A percentile compares a stretch with the other conserved stretches of the same genome.
Conservation (phyloP, 2,329 filamentous ascomycete genomes). For the Emmonsiellopsis sp. region DNA sequence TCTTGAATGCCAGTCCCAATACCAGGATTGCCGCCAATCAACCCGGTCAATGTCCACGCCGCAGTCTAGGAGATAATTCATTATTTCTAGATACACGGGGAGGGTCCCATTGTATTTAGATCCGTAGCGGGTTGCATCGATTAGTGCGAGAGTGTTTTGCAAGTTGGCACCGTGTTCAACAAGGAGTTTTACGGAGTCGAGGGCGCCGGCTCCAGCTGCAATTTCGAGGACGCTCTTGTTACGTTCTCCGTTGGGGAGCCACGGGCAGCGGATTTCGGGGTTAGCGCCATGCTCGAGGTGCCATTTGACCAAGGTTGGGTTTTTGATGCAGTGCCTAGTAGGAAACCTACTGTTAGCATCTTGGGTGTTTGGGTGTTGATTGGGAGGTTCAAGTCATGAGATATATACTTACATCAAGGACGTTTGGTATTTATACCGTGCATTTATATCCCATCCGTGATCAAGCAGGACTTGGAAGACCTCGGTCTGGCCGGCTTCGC, state of each 20-base stretch:
- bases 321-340: not conserved
- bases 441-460: constrained; percentile 3
- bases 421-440: not conserved
- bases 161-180: not conserved
- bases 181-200: not conserved
- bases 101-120: not conserved
- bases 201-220: not conserved
- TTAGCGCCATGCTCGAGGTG: not conserved
- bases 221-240: not conserved
- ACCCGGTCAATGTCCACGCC: too few species aligned
- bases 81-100: too few species aligned
- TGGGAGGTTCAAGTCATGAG: not conserved
- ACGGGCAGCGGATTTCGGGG: not conserved
- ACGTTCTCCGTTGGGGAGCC: not conserved
- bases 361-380: not conserved
- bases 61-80: not conserved
- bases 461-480: not conserved
- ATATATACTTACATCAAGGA: not conserved
- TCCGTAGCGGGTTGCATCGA: not conserved
- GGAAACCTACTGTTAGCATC: not conserved
- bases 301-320: not conserved
- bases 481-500: not conserved
- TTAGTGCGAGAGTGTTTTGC: not conserved
- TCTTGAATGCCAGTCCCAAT: too few species aligned
- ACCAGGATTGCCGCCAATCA: too few species aligned